These are phyloP conservation scores for Uncinocarpus reesii DNA, from an alignment of 2,329 filamentous ascomycete genomes.

Conservation along the genomic window DNA sequence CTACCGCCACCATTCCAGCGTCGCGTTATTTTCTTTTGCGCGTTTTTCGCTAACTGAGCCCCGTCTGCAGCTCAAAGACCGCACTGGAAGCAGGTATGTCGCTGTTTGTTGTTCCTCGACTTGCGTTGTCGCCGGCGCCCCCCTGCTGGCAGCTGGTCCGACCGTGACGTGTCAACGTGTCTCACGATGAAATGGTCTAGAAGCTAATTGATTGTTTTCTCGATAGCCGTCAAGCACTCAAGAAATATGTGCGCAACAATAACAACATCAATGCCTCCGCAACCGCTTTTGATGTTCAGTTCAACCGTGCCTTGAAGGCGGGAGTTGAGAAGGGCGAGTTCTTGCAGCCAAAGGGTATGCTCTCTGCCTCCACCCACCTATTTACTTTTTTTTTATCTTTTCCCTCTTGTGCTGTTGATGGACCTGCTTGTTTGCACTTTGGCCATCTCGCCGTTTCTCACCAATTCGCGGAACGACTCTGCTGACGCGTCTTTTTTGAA, in stretches of 20 bases:
- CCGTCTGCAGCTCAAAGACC: conserved; percentile 54
- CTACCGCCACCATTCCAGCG: conserved; percentile 13
- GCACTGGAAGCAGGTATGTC: conserved; percentile 58
- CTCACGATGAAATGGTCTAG: neutral
- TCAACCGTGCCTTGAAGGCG: conserved; percentile 73
- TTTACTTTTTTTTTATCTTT: neutral
- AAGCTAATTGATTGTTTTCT: conserved; percentile 12
- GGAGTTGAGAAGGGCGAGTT: conserved; percentile 84
- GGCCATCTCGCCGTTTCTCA: neutral
- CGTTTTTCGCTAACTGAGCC: conserved; percentile 39
- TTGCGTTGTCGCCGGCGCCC: neutral
- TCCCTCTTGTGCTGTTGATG: neutral
- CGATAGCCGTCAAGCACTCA: conserved; percentile 57
- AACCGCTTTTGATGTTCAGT: conserved; percentile 57
- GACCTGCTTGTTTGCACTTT: neutral
- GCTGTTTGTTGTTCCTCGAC: conserved; percentile 18
- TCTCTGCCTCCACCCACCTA: too few species aligned
- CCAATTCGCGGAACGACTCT: conserved; percentile 5
- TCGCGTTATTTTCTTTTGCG: conserved; percentile 22
- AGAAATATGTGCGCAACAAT: conserved; percentile 62
- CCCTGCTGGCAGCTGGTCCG: conserved; percentile 1
- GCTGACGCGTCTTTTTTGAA: conserved; percentile 24
- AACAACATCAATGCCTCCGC: conserved; percentile 52
- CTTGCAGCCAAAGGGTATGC: conserved; percentile 80
- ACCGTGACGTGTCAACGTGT: conserved; percentile 9